These are phyloP conservation scores for Beauveria rudraprayagi DNA, from an alignment of 2,329 filamentous ascomycete genomes.

Conservation along the genomic window DNA sequence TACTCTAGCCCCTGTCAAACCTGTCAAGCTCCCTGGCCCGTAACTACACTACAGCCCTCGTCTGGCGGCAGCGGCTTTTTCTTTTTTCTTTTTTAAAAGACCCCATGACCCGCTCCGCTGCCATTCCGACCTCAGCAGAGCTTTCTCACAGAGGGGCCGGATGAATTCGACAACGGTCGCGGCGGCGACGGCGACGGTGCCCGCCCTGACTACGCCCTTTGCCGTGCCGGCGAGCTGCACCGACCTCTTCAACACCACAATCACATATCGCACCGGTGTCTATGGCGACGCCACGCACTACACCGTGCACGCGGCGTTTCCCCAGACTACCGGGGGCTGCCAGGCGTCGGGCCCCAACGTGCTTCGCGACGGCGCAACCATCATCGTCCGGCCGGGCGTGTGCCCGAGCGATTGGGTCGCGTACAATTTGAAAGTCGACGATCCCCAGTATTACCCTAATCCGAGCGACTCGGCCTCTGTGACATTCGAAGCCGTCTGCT, in stretches of 20 bases:
- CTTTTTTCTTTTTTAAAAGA: background rate
- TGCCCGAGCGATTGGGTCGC: background rate
- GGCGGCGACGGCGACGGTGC: background rate
- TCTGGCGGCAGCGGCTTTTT: background rate
- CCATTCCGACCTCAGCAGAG: background rate
- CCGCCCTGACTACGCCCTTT: background rate
- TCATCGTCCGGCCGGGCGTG: background rate
- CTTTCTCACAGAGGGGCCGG: background rate
- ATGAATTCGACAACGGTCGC: constrained; percentile 1
- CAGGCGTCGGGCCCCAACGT: background rate
- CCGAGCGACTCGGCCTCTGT: background rate
- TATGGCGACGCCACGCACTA: background rate
- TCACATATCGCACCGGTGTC: background rate
- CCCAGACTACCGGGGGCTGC: background rate
- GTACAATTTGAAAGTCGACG: background rate
- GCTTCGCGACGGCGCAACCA: background rate
- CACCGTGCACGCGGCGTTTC: background rate
- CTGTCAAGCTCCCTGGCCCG: background rate
- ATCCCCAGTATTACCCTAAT: constrained; percentile 2
- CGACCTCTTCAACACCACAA: background rate
- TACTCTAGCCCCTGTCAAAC: background rate
- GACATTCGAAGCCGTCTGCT: background rate
- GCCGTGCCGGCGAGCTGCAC: constrained; percentile 1
- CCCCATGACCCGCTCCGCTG: background rate
- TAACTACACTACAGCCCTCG: background rate